Conservation (phyloP, 805 yeast species). For the Ogataea siamensis region DNA sequence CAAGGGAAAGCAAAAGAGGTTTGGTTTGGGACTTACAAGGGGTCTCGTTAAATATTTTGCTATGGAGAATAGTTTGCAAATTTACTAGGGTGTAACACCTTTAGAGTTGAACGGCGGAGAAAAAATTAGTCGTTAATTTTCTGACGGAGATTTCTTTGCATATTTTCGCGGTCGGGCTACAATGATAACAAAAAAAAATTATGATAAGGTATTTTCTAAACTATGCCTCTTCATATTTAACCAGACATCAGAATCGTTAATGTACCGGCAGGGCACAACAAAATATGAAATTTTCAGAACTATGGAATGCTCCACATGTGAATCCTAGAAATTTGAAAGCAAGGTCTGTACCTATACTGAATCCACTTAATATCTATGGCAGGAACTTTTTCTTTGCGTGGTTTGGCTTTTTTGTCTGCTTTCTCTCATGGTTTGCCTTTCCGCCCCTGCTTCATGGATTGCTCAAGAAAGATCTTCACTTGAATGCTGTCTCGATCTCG, state of each 20-base stretch:
- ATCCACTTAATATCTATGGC: constrained; percentile 25
- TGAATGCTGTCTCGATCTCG: constrained; percentile 28
- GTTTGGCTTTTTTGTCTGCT: constrained; percentile 34
- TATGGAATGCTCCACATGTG: constrained; percentile 27
- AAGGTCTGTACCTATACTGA: constrained; percentile 28
- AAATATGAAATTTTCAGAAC: constrained; percentile 10
- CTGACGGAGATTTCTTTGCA: background rate
- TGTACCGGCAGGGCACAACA: too few species aligned
- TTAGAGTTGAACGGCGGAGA: too few species aligned
- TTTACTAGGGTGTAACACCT: too few species aligned
- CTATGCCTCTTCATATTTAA: too few species aligned
- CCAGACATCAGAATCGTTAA: too few species aligned
- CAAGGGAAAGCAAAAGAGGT: too few species aligned
- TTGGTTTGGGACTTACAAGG: too few species aligned
- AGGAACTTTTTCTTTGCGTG: constrained; percentile 30
- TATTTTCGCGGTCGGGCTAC: background rate
- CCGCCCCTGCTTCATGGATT: constrained; percentile 31
- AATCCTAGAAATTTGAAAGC: constrained; percentile 31
- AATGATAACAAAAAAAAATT: background rate
- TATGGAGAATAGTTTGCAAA: background rate
- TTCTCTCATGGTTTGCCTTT: constrained; percentile 35
- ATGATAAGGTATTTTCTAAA: background rate
- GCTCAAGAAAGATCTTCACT: constrained; percentile 24
- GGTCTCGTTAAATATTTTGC: too few species aligned
- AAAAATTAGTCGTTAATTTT: too few species aligned